Percentiles rank a stretch among this genome's conserved stretches.
Conservation (phyloP, 1,284 basidiomycete genomes). For the Marasmius oreades region DNA sequence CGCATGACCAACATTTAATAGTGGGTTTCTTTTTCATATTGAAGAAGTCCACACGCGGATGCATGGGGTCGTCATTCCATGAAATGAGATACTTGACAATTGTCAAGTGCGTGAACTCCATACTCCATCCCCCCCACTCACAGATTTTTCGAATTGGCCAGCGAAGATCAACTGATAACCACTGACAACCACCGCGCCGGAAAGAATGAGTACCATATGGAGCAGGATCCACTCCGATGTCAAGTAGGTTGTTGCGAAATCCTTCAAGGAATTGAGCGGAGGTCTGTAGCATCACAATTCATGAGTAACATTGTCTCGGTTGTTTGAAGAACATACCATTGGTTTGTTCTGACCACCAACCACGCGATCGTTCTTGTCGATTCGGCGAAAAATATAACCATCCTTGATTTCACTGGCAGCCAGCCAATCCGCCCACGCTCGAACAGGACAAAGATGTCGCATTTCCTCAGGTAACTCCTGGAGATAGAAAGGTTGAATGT, state of each 20-base stretch:
- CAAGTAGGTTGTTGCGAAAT: conserved; percentile 30
- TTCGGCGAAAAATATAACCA: conserved; percentile 22
- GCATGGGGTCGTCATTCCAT: conserved; percentile 28
- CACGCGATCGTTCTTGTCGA: conserved; percentile 12
- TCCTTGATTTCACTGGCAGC: conserved; percentile 2
- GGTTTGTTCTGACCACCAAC: neutral
- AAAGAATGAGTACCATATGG: conserved; percentile 32
- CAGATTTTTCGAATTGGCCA: conserved; percentile 28
- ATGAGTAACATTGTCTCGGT: too few species aligned
- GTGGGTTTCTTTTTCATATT: conserved; percentile 21
- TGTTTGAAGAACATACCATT: neutral
- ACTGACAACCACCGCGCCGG: conserved; percentile 27
- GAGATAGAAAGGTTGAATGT: conserved; percentile 21
- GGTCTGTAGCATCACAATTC: conserved; percentile 11
- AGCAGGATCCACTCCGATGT: conserved; percentile 25
- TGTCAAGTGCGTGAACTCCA: conserved; percentile 27
- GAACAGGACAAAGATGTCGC: conserved; percentile 20
- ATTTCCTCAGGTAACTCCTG: conserved; percentile 10
- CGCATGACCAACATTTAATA: conserved; percentile 26
- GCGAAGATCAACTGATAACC: conserved; percentile 20
- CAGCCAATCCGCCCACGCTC: conserved; percentile 19
- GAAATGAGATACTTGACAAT: conserved; percentile 36
- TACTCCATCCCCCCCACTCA: conserved; percentile 36
- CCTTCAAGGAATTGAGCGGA: conserved; percentile 28
- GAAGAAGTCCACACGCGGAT: conserved; percentile 27